Base-by-base conservation (phyloP, 2,329 filamentous ascomycete species). In the Aureobasidium sp. region DNA sequence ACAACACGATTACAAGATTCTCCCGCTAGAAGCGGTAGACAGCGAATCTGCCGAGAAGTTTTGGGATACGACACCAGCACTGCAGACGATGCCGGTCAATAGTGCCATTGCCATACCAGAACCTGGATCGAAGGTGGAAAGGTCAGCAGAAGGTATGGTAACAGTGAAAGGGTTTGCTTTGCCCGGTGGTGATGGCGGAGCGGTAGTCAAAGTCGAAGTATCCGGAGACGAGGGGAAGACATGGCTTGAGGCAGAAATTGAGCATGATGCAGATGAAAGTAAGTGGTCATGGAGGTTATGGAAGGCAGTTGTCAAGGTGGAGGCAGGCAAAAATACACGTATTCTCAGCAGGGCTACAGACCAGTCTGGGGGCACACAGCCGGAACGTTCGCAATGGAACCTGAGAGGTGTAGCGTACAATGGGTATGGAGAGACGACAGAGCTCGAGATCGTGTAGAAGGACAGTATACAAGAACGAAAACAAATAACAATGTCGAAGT, bases 71-170 rank as follows among this genome's bases (percentile, higher is more conserved):
- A 76, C 78, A 1, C 76, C 78, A 0, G 73, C 84, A 1, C 88
- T 89, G 34, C 86, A 89, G 66, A 85, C 88, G 67, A 82, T 87
- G 76, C 84, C 86, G 1, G 81, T 89, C 20, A 87, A 86, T 34
- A 86, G 83, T 63, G 86, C 86, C 56, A 86, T 89, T 60, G 87
- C 85, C 1, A 63, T 67, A 5, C 65, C 73, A 15, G 64, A 64
- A 17, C 39, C 59, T 15, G 59, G 76, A 1, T 60, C 39, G 26
- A 56, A 65, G 41, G 66, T 66, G 44, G 63, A 67, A 13, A 63
- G 65, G n/a, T 51, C 66, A 5, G 61, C 69, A 48, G 63, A 66
- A 34, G 66, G 71, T 43, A 51, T 63, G 27, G 64, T 73, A 26
- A 0, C 65, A 63, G 70, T 87, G 5, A 77, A 80, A 57, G 87